These are phyloP conservation scores for Silybum marianum DNA, from an alignment of 129 eudicot genomes.

Conservation along the genomic window DNA sequence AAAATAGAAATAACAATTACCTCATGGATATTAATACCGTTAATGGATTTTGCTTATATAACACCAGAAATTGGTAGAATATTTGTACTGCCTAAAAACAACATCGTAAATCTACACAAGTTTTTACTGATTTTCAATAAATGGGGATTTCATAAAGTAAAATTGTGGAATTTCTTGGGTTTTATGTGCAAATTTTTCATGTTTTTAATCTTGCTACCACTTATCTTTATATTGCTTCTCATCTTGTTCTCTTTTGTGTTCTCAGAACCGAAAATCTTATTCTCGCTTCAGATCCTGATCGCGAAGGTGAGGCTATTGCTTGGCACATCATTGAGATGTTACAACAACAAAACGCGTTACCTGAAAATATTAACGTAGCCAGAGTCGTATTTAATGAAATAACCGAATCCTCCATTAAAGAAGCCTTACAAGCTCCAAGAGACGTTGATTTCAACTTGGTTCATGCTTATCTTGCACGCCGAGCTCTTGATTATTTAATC, in stretches of 20 bases:
- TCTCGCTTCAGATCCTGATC: slow-evolving; percentile 98
- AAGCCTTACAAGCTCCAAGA: slow-evolving; percentile 79
- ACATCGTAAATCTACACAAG: not conserved
- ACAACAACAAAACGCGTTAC: slow-evolving; percentile 82
- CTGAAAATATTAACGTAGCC: slow-evolving; percentile 59
- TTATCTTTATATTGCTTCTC: slow-evolving; percentile 14
- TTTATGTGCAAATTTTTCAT: not conserved
- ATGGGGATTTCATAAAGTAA: not conserved
- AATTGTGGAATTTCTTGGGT: not conserved
- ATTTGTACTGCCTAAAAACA: not conserved
- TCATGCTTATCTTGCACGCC: slow-evolving; percentile 91
- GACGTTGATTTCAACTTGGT: slow-evolving; percentile 80
- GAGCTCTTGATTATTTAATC: slow-evolving; percentile 93
- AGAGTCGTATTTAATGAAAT: slow-evolving; percentile 91
- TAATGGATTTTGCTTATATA: not conserved
- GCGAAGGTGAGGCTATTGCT: slow-evolving; percentile 98
- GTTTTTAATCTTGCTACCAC: not conserved
- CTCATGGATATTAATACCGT: not conserved
- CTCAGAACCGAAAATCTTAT: slow-evolving; percentile 87
- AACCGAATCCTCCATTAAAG: slow-evolving; percentile 85
- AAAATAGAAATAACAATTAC: not conserved
- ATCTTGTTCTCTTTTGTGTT: slow-evolving; percentile 28
- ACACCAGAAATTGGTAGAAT: not conserved
- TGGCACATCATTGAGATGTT: slow-evolving; percentile 98
- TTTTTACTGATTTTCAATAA: not conserved